Base-by-base conservation (phyloP, 768 basidiomycete genomes). In the Suillus ampliporus region DNA sequence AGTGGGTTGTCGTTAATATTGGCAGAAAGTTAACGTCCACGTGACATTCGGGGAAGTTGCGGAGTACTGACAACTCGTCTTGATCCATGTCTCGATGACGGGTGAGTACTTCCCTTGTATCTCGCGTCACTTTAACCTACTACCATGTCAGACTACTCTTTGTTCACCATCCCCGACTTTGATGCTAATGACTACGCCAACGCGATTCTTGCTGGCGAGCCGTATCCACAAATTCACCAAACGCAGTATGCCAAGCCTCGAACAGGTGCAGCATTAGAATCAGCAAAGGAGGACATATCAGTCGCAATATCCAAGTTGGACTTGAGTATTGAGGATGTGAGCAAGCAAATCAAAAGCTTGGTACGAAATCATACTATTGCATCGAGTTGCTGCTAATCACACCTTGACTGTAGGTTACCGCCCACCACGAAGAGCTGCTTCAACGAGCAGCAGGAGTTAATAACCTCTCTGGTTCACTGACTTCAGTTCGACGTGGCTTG, bases 121-220 rank as follows among this genome's bases (percentile, higher is more conserved):
- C 17, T 19, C 4, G 28, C 8, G 8, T 28, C 26, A 26, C 14
- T 17, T 50, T 2, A 19, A 5, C 9, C 10, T 19, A 50, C 19
- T 31, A 23, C 4, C 14, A 23, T 14, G n/a, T 37, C 34, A 89
- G 94, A 95, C 66, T 91, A 95, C 70, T 72, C 87, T 17, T 83
- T 89, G 51, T 98, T 97, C 71, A 82, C 91, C 34, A 82, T 78
- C 46, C 74, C 86, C 2, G 82, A 88, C 38, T 99, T 98, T 74
- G 90, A 97, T 72, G 83, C 93, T 17, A 91, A 92, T 70, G 90
- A 91, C 46, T 97, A 96, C 73, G 96, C 96, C 3, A 95, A 95
- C 74, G 88, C 93, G 17, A 85, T 97, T 59, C 83, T 98, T 26
- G 90, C 95, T 5, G 91, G 93, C 28, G 90, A 95, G 67, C 72